Percentiles rank a stretch among this genome's conserved stretches.
Conservation (phyloP, 768 basidiomycete genomes). For the Nidularia pulvinata region DNA sequence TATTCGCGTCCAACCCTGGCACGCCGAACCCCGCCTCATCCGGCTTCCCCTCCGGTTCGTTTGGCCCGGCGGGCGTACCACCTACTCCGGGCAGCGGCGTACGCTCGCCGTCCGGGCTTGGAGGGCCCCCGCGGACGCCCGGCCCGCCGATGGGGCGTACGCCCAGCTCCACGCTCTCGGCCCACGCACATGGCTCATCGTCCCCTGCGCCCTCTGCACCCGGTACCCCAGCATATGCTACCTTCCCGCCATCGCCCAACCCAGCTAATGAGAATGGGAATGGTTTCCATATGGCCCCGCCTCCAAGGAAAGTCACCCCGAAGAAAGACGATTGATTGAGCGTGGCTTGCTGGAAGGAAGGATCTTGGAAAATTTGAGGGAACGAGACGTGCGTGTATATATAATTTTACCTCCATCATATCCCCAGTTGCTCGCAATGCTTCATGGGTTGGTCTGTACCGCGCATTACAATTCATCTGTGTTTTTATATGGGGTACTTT, state of each 20-base stretch:
- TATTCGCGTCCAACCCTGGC: background rate
- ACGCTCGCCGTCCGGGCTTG: conserved; percentile 10
- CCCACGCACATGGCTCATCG: conserved; percentile 1
- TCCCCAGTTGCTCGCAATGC: too few species aligned
- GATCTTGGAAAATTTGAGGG: too few species aligned
- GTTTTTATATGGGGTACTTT: too few species aligned
- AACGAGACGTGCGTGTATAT: too few species aligned
- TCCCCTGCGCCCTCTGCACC: background rate
- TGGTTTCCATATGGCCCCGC: too few species aligned
- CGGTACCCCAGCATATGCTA: conserved; percentile 6
- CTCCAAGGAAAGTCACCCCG: too few species aligned
- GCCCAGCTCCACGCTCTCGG: background rate
- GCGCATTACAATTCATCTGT: too few species aligned
- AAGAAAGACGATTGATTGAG: too few species aligned
- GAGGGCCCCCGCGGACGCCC: conserved; percentile 8
- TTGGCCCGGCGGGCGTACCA: conserved; percentile 5
- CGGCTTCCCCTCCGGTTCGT: background rate
- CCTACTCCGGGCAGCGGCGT: conserved; percentile 10
- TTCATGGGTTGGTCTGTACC: too few species aligned
- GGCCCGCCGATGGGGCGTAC: background rate
- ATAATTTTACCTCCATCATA: too few species aligned
- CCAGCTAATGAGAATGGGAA: background rate
- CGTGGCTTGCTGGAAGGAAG: too few species aligned
- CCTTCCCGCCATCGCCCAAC: conserved; percentile 2
- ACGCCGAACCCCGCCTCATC: background rate